A percentile compares a stretch with the other conserved stretches of the same genome.
Evolutionary conservation across 1,139 yeast species (phyloP).

Genomic region (Debaryomyces fabryi): DNA sequence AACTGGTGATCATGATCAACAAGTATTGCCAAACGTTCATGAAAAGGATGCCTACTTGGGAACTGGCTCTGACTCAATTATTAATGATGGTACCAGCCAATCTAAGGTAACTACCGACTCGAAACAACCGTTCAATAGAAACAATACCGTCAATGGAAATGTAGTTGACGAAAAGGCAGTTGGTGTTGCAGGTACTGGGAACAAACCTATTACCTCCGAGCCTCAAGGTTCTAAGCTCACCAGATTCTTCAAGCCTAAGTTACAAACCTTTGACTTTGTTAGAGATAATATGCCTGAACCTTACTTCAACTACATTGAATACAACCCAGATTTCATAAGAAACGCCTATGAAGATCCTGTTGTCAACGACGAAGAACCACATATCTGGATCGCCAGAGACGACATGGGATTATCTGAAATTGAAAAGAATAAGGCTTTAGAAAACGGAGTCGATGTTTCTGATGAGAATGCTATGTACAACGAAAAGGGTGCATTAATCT

Average conservation of each 20-base stretch:
- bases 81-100: slow-evolving; percentile 1
- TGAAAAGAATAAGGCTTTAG: slow-evolving; percentile 60
- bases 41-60: slow-evolving; percentile 4
- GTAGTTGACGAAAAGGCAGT: too few species aligned
- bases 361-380: slow-evolving; percentile 61
- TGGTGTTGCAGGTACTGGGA: too few species aligned
- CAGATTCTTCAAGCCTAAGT: slow-evolving; percentile 45
- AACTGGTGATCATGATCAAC: slow-evolving; percentile 26
- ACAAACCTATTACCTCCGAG: too few species aligned
- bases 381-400: slow-evolving; percentile 72
- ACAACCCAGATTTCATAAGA: slow-evolving; percentile 42
- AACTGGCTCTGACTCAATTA: background rate
- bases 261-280: slow-evolving; percentile 41
- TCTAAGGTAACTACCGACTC: slow-evolving; percentile 1
- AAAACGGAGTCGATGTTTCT: slow-evolving; percentile 56
- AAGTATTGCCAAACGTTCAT: slow-evolving; percentile 25
- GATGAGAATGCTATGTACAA: slow-evolving; percentile 60
- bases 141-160: too few species aligned
- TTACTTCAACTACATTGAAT: slow-evolving; percentile 47
- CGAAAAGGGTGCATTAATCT: slow-evolving; percentile 55
- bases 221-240: slow-evolving; percentile 17
- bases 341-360: slow-evolving; percentile 71
- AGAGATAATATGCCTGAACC: slow-evolving; percentile 42
- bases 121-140: slow-evolving; percentile 1
- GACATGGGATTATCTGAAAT: slow-evolving; percentile 67